Evolutionary conservation across 257 asterid genomes (phyloP).

Genomic region (Solanum peruvianum): DNA sequence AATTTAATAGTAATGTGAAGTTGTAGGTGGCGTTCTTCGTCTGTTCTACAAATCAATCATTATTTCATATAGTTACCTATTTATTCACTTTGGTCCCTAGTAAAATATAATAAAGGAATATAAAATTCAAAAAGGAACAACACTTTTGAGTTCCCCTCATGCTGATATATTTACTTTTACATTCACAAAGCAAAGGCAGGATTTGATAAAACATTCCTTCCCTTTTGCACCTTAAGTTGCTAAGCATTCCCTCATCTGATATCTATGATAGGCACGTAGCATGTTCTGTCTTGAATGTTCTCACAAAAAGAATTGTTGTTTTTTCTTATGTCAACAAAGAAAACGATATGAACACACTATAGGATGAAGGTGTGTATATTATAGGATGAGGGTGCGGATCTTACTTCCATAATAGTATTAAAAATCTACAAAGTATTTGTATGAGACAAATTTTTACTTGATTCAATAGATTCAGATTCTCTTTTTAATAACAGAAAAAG

Average conservation of each 20-base stretch:
- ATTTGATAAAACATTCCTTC: too few species aligned
- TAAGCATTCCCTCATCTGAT: neutral
- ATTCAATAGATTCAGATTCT: neutral
- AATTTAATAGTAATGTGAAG: neutral
- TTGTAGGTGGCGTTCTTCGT: neutral
- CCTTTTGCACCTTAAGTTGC: neutral
- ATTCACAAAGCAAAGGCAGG: neutral
- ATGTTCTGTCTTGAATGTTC: neutral
- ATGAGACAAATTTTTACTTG: neutral
- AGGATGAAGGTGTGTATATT: neutral
- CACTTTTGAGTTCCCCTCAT: neutral
- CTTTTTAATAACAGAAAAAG: neutral
- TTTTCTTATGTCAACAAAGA: neutral
- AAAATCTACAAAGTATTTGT: neutral
- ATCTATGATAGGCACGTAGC: neutral
- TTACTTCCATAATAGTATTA: neutral
- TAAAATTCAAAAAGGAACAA: neutral
- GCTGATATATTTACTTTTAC: neutral
- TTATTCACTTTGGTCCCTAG: neutral
- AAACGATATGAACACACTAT: neutral
- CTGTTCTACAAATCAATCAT: neutral
- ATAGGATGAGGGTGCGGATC: neutral
- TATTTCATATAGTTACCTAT: neutral
- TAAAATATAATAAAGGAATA: neutral
- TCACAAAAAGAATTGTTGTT: neutral